phyloP scores from a whole-genome alignment of 768 basidiomycete species.

The Boletus sp. region DNA sequence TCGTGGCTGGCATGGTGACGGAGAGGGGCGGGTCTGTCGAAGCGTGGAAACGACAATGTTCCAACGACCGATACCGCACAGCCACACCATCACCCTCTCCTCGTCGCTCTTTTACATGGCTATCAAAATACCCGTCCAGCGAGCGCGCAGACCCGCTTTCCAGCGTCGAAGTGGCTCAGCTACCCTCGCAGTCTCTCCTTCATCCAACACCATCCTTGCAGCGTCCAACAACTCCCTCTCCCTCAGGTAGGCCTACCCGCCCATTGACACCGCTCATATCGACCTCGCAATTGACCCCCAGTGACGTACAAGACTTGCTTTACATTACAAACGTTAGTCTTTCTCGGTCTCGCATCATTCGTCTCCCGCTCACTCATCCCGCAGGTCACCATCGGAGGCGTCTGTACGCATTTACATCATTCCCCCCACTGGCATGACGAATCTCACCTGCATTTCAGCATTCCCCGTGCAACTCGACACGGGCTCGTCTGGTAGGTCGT shows the following conservation, averaged over 20 bases:
- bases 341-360: neutral
- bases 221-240: conserved; percentile 15
- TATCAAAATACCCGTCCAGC: conserved; percentile 45
- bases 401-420: conserved; percentile 38
- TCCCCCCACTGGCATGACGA: no score
- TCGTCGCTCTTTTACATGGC: conserved; percentile 33
- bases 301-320: conserved; percentile 72
- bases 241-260: conserved; percentile 15
- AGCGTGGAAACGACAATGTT: neutral
- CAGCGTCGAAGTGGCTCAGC: conserved; percentile 37
- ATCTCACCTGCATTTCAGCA: conserved; percentile 36
- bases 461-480: conserved; percentile 80
- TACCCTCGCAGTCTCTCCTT: conserved; percentile 20
- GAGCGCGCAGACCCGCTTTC: conserved; percentile 35
- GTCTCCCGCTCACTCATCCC: conserved; percentile 2
- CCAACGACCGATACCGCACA: conserved; percentile 1
- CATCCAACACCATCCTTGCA: conserved; percentile 6
- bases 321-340: conserved; percentile 71
- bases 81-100: conserved; percentile 5
- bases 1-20: conserved; percentile 33
- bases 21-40: neutral
- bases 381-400: conserved; percentile 65
- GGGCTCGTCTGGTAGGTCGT: conserved; percentile 48
- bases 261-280: neutral
- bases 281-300: conserved; percentile 30